A percentile compares a stretch with the other conserved stretches of the same genome.
These are phyloP conservation scores for Euphorbia tirucalli DNA, from an alignment of 345 rosid genomes.

Conservation along the genomic window DNA sequence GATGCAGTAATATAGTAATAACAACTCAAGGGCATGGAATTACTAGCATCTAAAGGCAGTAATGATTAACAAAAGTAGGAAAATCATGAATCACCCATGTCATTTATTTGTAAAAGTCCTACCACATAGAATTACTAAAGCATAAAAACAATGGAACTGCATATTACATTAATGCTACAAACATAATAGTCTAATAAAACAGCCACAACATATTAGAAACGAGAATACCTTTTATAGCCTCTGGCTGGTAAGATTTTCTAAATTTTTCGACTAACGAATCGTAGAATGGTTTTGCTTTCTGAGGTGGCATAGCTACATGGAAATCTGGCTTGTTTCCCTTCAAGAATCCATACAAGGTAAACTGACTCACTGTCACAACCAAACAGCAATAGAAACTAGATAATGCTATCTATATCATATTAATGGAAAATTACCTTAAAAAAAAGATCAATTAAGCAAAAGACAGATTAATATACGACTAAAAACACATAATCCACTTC, in stretches of 20 bases:
- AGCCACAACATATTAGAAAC: neutral
- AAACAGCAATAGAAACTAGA: slow-evolving; percentile 13
- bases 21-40: neutral
- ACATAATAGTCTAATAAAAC: neutral
- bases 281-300: slow-evolving; percentile 72
- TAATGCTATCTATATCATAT: neutral
- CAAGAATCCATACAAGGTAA: slow-evolving; percentile 80
- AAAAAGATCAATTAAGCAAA: neutral
- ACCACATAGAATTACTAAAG: neutral
- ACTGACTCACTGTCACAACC: slow-evolving; percentile 71
- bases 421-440: neutral
- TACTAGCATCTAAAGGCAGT: too few relatives aligned
- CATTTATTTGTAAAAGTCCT: neutral
- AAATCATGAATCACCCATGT: neutral
- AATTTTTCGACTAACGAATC: slow-evolving; percentile 64
- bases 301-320: slow-evolving; percentile 92
- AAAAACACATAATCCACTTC: neutral
- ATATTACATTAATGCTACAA: neutral
- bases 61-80: neutral
- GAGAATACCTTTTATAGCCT: slow-evolving; percentile 57
- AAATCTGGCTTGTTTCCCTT: slow-evolving; percentile 99
- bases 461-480: neutral
- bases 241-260: slow-evolving; percentile 50
- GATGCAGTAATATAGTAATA: neutral
- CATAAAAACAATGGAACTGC: neutral